phyloP scores from a whole-genome alignment of 31 red algal species.

The Pterothamnion heteromorphum region DNA sequence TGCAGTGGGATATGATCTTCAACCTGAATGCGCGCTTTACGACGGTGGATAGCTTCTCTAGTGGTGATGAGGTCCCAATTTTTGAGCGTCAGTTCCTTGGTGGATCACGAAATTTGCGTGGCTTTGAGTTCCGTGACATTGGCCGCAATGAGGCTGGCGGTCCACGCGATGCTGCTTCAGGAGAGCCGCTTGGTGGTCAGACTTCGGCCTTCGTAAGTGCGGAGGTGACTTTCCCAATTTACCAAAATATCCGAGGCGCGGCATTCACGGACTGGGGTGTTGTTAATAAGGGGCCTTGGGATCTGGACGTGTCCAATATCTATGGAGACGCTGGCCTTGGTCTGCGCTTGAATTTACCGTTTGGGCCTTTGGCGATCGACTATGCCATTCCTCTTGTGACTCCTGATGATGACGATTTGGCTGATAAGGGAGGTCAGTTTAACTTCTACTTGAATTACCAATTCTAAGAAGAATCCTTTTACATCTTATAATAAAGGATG shows the following conservation, averaged over 20 bases:
- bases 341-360: background rate
- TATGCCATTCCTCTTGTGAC: slow-evolving; percentile 35
- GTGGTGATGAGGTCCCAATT: background rate
- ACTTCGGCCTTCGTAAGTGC: background rate
- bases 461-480: background rate
- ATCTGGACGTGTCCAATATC: background rate
- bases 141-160: too few species aligned
- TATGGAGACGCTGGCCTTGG: slow-evolving; percentile 9
- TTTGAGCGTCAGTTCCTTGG: slow-evolving; percentile 22
- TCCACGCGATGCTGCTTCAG: background rate
- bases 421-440: slow-evolving; percentile 36
- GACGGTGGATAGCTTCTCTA: background rate
- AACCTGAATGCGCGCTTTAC: background rate
- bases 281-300: slow-evolving; percentile 15
- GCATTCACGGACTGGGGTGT: background rate
- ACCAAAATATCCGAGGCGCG: background rate
- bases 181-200: background rate
- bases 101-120: background rate
- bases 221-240: background rate
- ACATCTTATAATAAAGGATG: too few species aligned
- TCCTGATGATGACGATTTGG: background rate
- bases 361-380: slow-evolving; percentile 38
- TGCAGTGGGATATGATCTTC: slow-evolving; percentile 9
- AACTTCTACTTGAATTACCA: slow-evolving; percentile 28
- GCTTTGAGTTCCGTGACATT: slow-evolving; percentile 10